A percentile compares a stretch with the other conserved stretches of the same genome.
Evolutionary conservation across 2,329 filamentous ascomycete genomes (phyloP).

Genomic region (Alternaria hordeiaustralica): DNA sequence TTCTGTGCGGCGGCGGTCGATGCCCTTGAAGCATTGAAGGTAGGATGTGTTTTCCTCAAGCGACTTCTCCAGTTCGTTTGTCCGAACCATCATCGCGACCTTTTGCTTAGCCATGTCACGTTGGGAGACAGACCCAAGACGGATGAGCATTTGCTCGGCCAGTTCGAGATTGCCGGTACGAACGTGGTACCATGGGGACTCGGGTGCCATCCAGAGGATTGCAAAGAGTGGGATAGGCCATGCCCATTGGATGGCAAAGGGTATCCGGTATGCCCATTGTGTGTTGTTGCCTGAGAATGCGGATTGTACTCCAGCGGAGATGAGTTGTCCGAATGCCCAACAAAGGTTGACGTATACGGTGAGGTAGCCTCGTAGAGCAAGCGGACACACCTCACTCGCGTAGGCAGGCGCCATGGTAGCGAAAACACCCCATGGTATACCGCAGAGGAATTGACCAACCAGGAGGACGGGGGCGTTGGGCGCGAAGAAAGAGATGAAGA

Average conservation of each 20-base stretch:
- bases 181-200: slow-evolving; percentile 72
- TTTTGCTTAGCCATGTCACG: slow-evolving; percentile 48
- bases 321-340: slow-evolving; percentile 63
- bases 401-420: slow-evolving; percentile 51
- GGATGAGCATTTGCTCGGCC: slow-evolving; percentile 59
- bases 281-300: slow-evolving; percentile 64
- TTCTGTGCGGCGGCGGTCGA: slow-evolving; percentile 70
- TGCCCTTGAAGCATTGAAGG: slow-evolving; percentile 79
- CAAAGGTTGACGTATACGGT: slow-evolving; percentile 59
- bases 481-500: slow-evolving; percentile 31
- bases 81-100: slow-evolving; percentile 83
- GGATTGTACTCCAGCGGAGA: slow-evolving; percentile 72
- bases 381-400: slow-evolving; percentile 67
- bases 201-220: slow-evolving; percentile 13
- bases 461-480: slow-evolving; percentile 22
- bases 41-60: slow-evolving; percentile 71
- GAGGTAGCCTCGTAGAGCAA: slow-evolving; percentile 64
- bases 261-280: slow-evolving; percentile 69
- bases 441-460: slow-evolving; percentile 26
- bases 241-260: slow-evolving; percentile 74
- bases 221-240: slow-evolving; percentile 57
- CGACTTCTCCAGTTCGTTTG: slow-evolving; percentile 75
- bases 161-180: slow-evolving; percentile 66
- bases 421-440: slow-evolving; percentile 52
- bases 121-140: slow-evolving; percentile 48